Evolutionary conservation across 2,329 filamentous ascomycete species (phyloP).

Genomic region (Pyrenochaeta sp.): DNA sequence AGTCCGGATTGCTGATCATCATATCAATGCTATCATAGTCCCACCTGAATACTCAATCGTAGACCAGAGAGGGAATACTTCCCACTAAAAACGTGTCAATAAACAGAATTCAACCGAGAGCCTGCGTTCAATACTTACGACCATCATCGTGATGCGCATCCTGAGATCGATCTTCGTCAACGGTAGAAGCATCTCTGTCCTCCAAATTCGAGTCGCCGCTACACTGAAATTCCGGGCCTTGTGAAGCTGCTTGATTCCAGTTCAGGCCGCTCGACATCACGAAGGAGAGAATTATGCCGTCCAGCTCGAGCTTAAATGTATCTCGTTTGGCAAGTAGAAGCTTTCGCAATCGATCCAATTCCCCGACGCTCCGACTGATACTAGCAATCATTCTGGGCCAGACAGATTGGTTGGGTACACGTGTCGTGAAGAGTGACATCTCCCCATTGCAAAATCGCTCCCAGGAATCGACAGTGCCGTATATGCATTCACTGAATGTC

Average conservation of each 20-base stretch:
- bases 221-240: too few species aligned
- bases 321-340: slow-evolving; percentile 14
- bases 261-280: background rate
- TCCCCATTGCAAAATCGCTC: slow-evolving; percentile 12
- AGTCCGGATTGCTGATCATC: too few species aligned
- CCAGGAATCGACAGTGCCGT: slow-evolving; percentile 21
- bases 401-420: slow-evolving; percentile 12
- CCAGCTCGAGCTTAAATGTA: slow-evolving; percentile 16
- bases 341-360: slow-evolving; percentile 17
- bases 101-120: too few species aligned
- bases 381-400: slow-evolving; percentile 15
- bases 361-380: slow-evolving; percentile 15
- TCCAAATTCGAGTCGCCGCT: too few species aligned
- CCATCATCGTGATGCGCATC: too few species aligned
- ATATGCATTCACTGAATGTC: slow-evolving; percentile 17
- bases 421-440: slow-evolving; percentile 13
- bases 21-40: too few species aligned
- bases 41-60: too few species aligned
- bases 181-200: too few species aligned
- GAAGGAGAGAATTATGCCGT: slow-evolving; percentile 11
- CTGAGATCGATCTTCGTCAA: too few species aligned
- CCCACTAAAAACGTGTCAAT: too few species aligned
- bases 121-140: too few species aligned
- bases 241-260: slow-evolving; percentile 9
- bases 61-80: too few species aligned